phyloP scores from a whole-genome alignment of 169 alveolate genomes.

The Eimeria praecox region DNA sequence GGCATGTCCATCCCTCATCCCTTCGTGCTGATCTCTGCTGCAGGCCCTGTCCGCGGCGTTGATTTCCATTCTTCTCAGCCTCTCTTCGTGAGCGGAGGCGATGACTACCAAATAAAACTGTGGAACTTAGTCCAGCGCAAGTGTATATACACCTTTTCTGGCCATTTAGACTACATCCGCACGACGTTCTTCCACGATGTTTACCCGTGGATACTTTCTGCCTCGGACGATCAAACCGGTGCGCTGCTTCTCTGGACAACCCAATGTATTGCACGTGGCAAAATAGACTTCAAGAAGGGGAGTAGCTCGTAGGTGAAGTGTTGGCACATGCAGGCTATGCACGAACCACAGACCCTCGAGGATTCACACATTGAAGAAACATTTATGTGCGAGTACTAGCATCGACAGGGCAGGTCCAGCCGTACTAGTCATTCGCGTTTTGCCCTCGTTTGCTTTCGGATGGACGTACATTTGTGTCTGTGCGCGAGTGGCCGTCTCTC shows the following conservation, averaged over 20 bases:
- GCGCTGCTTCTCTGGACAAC: background rate
- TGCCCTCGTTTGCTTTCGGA: background rate
- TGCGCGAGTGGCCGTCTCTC: background rate
- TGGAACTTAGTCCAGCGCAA: conserved; percentile 95
- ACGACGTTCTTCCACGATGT: conserved; percentile 97
- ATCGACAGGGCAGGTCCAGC: background rate
- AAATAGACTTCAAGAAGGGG: background rate
- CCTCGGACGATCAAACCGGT: conserved; percentile 97
- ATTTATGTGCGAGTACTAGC: background rate
- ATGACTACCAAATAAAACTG: conserved; percentile 96
- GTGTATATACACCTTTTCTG: conserved; percentile 95
- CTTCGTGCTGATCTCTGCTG: background rate
- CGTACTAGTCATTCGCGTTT: background rate
- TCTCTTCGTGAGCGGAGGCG: conserved; percentile 98
- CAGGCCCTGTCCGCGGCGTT: conserved; percentile 98
- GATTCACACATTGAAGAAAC: background rate
- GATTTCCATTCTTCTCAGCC: conserved; percentile 97
- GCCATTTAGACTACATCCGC: conserved; percentile 97
- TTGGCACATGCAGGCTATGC: background rate
- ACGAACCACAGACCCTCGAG: background rate
- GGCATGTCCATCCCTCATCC: background rate
- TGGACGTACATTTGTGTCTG: background rate
- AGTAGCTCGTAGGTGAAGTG: background rate
- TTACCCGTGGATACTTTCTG: conserved; percentile 97
- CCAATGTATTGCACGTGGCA: background rate